phyloP scores from a whole-genome alignment of 345 rosid species.

The Raphanus raphanistrum region DNA sequence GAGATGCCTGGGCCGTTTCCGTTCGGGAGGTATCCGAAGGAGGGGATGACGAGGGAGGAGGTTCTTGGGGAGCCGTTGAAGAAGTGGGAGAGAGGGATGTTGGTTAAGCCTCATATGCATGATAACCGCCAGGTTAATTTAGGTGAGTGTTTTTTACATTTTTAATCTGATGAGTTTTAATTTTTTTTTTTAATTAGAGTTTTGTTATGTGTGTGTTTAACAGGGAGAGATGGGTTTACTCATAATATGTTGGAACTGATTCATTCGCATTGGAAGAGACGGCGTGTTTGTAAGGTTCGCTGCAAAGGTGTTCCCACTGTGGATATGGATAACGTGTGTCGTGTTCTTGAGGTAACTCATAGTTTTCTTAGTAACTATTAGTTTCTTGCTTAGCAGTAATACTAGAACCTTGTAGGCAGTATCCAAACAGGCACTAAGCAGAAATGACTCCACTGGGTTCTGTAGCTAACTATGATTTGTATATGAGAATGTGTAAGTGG shows the following conservation, averaged over 20 bases:
- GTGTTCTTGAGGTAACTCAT: constrained; percentile 72
- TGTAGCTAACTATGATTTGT: not conserved
- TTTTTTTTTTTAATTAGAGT: not conserved
- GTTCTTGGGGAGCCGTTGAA: constrained; percentile 78
- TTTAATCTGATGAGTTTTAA: not conserved
- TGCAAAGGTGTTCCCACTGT: constrained; percentile 91
- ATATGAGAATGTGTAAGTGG: not conserved
- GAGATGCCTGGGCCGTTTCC: constrained; percentile 74
- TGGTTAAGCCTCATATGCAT: constrained; percentile 63
- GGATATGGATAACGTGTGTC: constrained; percentile 86
- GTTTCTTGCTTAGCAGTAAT: not conserved
- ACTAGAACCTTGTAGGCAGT: not conserved
- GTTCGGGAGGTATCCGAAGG: constrained; percentile 66
- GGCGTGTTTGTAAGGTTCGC: constrained; percentile 76
- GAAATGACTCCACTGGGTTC: not conserved
- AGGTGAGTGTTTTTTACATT: constrained; percentile 47
- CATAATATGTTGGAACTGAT: constrained; percentile 95
- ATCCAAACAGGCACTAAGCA: not conserved
- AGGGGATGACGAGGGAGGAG: constrained; percentile 63
- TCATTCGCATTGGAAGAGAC: constrained; percentile 85
- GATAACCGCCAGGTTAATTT: constrained; percentile 92
- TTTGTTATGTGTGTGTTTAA: not conserved
- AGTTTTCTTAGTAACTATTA: not conserved
- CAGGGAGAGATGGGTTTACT: constrained; percentile 95
- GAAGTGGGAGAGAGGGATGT: constrained; percentile 77